A percentile compares a stretch with the other conserved stretches of the same genome.
phyloP scores from a whole-genome alignment of 192 early-diverging fungal species.

The Coemansia sp. region DNA sequence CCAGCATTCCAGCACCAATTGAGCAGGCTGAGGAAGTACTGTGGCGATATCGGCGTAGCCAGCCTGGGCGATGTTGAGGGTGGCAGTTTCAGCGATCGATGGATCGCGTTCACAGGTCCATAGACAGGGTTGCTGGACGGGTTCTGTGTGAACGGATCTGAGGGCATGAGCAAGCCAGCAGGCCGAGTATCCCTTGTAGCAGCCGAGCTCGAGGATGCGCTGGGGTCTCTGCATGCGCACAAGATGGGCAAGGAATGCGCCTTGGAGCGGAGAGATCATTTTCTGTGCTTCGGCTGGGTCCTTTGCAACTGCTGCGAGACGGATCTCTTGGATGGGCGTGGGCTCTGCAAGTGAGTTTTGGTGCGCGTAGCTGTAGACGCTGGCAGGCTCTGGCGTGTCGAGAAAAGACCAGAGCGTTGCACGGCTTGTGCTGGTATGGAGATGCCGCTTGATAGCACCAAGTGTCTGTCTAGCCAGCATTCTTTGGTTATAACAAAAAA shows the following conservation, averaged over 20 bases:
- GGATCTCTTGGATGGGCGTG: constrained; percentile 9
- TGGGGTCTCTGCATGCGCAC: constrained; percentile 27
- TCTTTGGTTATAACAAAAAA: background rate
- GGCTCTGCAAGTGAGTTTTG: constrained; percentile 23
- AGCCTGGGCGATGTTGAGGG: constrained; percentile 15
- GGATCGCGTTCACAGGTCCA: constrained; percentile 47
- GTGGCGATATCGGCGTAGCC: constrained; percentile 18
- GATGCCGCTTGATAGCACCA: background rate
- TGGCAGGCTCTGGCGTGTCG: constrained; percentile 7
- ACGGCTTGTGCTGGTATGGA: background rate
- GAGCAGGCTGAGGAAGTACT: constrained; percentile 18
- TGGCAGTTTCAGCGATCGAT: constrained; percentile 39
- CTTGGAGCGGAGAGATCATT: constrained; percentile 50
- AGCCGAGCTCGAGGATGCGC: constrained; percentile 66
- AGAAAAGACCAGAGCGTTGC: constrained; percentile 26
- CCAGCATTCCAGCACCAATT: constrained; percentile 22
- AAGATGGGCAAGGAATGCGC: constrained; percentile 37
- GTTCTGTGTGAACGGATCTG: background rate
- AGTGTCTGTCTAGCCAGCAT: background rate
- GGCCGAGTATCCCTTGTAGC: constrained; percentile 66
- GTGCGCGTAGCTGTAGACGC: constrained; percentile 27
- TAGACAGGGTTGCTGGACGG: constrained; percentile 6
- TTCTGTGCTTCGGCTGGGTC: constrained; percentile 28
- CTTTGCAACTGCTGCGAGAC: constrained; percentile 11
- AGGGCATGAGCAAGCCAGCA: constrained; percentile 66